A percentile compares a stretch with the other conserved stretches of the same genome.
These are phyloP conservation scores for Diutina pseudorugosa DNA, from an alignment of 1,139 yeast genomes.

Conservation along the genomic window DNA sequence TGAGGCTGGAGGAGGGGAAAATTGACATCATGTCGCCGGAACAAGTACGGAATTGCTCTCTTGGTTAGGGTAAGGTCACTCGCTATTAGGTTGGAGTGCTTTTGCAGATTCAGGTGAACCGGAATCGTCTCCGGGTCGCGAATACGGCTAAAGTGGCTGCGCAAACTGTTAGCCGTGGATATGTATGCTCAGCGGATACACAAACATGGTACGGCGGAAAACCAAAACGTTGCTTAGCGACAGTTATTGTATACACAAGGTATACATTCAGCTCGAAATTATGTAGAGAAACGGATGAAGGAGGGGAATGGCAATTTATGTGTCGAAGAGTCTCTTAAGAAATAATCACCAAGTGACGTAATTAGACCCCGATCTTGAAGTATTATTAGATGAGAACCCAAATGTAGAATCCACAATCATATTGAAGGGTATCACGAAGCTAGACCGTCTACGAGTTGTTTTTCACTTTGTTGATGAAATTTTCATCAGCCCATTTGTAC, in stretches of 20 bases:
- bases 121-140: neutral
- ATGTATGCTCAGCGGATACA: neutral
- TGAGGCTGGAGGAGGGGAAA: neutral
- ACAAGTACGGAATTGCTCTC: neutral
- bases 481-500: too few species aligned
- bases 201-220: neutral
- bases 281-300: neutral
- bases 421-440: too few species aligned
- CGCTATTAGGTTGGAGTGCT: neutral
- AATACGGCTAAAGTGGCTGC: neutral
- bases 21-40: neutral
- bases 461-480: too few species aligned
- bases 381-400: too few species aligned
- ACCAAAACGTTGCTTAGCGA: neutral
- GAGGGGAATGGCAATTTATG: neutral
- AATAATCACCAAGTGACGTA: neutral
- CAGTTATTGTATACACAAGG: neutral
- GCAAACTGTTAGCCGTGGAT: neutral
- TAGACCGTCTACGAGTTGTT: too few species aligned
- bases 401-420: too few species aligned
- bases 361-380: too few species aligned
- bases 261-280: neutral
- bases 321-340: neutral
- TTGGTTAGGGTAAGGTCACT: neutral
- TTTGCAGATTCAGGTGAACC: neutral